phyloP scores from a whole-genome alignment of 257 asterid genomes.

The Salvia rosmarinus region DNA sequence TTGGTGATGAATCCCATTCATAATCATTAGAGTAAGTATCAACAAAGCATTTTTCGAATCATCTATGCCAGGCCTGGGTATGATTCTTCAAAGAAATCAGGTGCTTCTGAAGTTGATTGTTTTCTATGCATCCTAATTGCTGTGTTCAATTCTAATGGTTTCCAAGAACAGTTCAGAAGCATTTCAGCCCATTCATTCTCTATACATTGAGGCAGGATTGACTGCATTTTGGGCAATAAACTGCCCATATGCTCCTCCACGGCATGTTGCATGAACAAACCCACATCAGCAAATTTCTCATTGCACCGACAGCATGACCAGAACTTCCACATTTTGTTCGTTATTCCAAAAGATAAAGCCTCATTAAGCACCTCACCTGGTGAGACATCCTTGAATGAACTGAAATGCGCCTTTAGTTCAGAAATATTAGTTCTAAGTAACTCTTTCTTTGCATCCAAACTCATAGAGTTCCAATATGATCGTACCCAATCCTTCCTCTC shows the following conservation, averaged over 20 bases:
- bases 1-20: constrained; percentile 66
- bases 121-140: constrained; percentile 56
- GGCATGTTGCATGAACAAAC: constrained; percentile 55
- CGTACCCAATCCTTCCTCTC: constrained; percentile 72
- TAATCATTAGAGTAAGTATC: constrained; percentile 64
- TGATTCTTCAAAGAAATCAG: constrained; percentile 53
- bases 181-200: constrained; percentile 86
- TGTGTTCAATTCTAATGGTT: constrained; percentile 71
- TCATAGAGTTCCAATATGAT: constrained; percentile 68
- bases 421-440: constrained; percentile 50
- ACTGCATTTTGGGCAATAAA: constrained; percentile 76
- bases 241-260: constrained; percentile 60
- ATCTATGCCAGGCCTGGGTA: constrained; percentile 45
- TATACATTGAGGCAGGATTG: constrained; percentile 70
- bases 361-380: constrained; percentile 57
- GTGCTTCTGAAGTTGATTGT: constrained; percentile 50
- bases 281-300: constrained; percentile 54
- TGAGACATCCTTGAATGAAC: constrained; percentile 53
- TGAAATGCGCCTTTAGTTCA: constrained; percentile 64
- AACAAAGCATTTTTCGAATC: constrained; percentile 64
- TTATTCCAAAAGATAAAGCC: constrained; percentile 59
- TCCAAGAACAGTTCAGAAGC: constrained; percentile 86
- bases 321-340: constrained; percentile 56
- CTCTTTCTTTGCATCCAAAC: constrained; percentile 57
- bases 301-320: constrained; percentile 67